Evolutionary conservation across 2,329 filamentous ascomycete genomes (phyloP).

Genomic region (Colletotrichum tanaceti): DNA sequence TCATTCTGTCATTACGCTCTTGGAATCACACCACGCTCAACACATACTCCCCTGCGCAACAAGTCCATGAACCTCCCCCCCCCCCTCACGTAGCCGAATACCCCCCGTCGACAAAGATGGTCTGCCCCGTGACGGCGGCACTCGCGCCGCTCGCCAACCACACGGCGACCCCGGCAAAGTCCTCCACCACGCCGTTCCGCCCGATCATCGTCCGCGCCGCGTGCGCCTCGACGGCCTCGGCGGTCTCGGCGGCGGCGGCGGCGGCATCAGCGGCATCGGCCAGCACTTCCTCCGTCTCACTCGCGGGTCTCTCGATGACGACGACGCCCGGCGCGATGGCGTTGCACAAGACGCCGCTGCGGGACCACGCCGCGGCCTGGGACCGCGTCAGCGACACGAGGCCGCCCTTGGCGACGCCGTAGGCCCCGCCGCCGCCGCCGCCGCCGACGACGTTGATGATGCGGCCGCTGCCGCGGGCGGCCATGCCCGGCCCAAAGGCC

Average conservation of each 20-base stretch:
- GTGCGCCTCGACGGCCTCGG: too few species aligned
- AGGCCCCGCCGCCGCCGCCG: slow-evolving; percentile 50
- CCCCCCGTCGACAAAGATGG: slow-evolving; percentile 50
- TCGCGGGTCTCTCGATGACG: slow-evolving; percentile 39
- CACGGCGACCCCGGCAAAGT: slow-evolving; percentile 49
- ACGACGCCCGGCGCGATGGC: slow-evolving; percentile 50
- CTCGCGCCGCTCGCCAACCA: slow-evolving; percentile 49
- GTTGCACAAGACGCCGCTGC: slow-evolving; percentile 49
- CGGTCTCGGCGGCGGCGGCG: slow-evolving; percentile 42
- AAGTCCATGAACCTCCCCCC: neutral
- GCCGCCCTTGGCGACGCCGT: slow-evolving; percentile 49
- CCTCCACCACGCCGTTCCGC: slow-evolving; percentile 47
- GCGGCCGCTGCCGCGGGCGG: slow-evolving; percentile 46
- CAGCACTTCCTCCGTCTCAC: too few species aligned
- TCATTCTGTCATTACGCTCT: too few species aligned
- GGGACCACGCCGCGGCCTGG: slow-evolving; percentile 52
- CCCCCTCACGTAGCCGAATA: slow-evolving; percentile 47
- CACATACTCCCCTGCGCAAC: neutral
- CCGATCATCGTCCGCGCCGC: slow-evolving; percentile 48
- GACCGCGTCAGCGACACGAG: slow-evolving; percentile 48
- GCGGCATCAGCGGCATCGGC: too few species aligned
- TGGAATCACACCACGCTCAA: neutral
- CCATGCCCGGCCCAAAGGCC: slow-evolving; percentile 49
- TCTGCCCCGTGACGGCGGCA: slow-evolving; percentile 49
- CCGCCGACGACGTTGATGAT: slow-evolving; percentile 51